Base-by-base conservation (phyloP, 108 stramenopile species). In the Fragilariopsis cylindrus region DNA sequence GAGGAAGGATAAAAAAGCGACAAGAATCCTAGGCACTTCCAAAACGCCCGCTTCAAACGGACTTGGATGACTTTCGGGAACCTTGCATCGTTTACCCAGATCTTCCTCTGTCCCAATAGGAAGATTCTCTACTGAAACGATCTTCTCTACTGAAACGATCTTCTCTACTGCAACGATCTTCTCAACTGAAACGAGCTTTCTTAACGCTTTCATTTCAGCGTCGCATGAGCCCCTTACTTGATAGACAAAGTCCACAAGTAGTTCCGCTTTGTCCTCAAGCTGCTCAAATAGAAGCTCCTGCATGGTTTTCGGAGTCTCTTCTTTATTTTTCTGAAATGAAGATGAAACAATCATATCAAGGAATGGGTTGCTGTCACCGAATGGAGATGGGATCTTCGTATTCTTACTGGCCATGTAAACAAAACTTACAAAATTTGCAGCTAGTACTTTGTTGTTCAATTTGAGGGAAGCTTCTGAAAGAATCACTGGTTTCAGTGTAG, bases 21-120 rank as follows among this genome's bases (percentile, higher is more conserved):
- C 72, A 13, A 95, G 49, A 18, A 95, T 80, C n/a, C 85, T 82
- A 3, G 94, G 94, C 43, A 71, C 73, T 48, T 85, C 79, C 81
- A 74, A 80, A 52, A 90, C 62, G 8, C 84, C 75, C 13, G 72
- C 79, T 79, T 92, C 92, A 75, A 95, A 93, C 1, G 94, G 94
- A 70, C 90, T 89, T 53, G 89, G 92, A 30, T 72, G 49, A n/a
- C 19, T 30, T 7, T 65, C 63, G 9, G 87, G 87, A 15, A 76
- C 74, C 5, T 55, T 54, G 57, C 49, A 71, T 13, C 67, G 76
- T 39, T 45, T 50, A 4, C 81, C 57, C 18, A 18, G 46, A 15
- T 48, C 48, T 13, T 52, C 50, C 13, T 52, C 50, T 9, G 50
- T 9, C 13, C 13, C 13, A 13, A 9, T 52, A 9, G 9, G 9